phyloP scores from a whole-genome alignment of 2,329 filamentous ascomycete species.

The Lachnellula suecica region DNA sequence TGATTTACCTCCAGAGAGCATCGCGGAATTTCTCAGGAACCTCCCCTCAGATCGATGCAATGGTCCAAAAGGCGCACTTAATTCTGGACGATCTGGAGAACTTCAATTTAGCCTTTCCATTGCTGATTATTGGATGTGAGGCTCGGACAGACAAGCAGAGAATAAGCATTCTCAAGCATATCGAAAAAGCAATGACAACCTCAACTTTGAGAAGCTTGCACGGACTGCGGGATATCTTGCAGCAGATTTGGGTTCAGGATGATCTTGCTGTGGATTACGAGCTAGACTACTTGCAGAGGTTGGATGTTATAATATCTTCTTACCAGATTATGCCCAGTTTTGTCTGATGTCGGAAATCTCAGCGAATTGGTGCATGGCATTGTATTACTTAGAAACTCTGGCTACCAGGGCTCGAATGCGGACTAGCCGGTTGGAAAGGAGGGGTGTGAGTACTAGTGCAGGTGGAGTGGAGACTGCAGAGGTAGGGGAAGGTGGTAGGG shows the following conservation, averaged over 20 bases:
- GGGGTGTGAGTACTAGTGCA: too few relatives aligned
- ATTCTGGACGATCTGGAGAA: constrained; percentile 22
- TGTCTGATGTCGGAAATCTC: constrained; percentile 14
- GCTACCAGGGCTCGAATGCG: too few relatives aligned
- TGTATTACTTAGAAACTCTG: too few relatives aligned
- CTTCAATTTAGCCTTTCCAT: constrained; percentile 27
- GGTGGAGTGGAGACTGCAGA: too few relatives aligned
- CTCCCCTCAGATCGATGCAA: constrained; percentile 17
- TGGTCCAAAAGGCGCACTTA: constrained; percentile 17
- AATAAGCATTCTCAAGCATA: constrained; percentile 17
- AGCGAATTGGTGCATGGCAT: too few relatives aligned
- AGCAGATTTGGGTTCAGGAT: constrained; percentile 16
- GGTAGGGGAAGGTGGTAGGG: too few relatives aligned
- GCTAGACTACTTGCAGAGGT: constrained; percentile 10
- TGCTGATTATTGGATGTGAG: constrained; percentile 31
- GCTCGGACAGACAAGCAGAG: constrained; percentile 28
- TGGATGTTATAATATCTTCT: constrained; percentile 15
- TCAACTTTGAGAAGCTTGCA: constrained; percentile 12
- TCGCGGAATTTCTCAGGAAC: constrained; percentile 22
- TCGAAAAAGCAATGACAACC: constrained; percentile 14
- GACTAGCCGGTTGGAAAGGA: too few relatives aligned
- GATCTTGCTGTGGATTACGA: constrained; percentile 17
- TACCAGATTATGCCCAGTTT: constrained; percentile 16
- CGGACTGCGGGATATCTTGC: constrained; percentile 12
- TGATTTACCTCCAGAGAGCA: constrained; percentile 24